Base-by-base conservation (phyloP, 495 filamentous ascomycete genomes). In the Letharia columbiana region DNA sequence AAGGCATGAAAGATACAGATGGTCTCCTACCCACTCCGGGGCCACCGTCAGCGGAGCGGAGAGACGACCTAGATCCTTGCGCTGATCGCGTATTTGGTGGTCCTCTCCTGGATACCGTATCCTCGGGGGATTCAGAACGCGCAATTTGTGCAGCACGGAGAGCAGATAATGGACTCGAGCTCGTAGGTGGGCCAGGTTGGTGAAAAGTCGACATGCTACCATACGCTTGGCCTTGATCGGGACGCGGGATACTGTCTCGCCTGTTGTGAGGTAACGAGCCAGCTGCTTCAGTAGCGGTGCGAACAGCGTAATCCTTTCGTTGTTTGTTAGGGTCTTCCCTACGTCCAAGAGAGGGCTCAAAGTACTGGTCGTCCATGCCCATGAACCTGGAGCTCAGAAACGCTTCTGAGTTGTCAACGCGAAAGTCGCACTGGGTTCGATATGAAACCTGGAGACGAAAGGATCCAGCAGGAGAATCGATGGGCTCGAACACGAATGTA, bases 321-420 rank as follows among this genome's bases (percentile, higher is more conserved):
- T 75, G 70, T 35, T 73, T 72, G 8, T 71, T 67, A 45, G 69
- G 60, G 31, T 62, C 71, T 57, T 71, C 67, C 63, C 71, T 71
- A 44, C 71, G 67, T n/a, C 76, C 78, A 23, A 93, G 75, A 4
- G 90, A 91, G 12, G 90, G 91, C 60, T 85, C 84, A 74, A 96
- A 94, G 70, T 88, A 90, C 49, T 89, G 86, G 72, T 96, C 91
- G 71, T 97, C 92, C 20, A 89, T 83, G 20, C 91, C 91, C 85
- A 96, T 92, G 72, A 94, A 91, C n/a, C 89, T 87, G n/a, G 92
- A 96, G 76, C 93, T 96, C 44, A 98, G 73, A 28, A 97, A 75
- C 7, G 92, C 87, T 76, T 98, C 94, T 0, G 91, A 87, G 71
- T 96, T 91, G 70, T 95, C 93, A 23, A 96, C 86, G 23, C 90